phyloP scores from a whole-genome alignment of 805 yeast species.

The Candida sithepensis region DNA sequence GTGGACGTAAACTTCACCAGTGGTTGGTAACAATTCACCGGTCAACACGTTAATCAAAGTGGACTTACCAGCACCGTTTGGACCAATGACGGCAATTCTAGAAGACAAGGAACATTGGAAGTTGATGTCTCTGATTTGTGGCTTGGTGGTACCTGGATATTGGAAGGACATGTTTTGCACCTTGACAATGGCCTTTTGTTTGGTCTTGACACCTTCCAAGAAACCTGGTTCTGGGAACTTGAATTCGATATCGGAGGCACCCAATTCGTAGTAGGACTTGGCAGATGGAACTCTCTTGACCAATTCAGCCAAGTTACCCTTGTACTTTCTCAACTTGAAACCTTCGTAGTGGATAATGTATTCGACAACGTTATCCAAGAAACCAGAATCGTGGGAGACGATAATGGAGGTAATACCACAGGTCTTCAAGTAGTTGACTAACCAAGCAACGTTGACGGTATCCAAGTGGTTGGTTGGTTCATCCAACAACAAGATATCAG shows the following conservation, averaged over 20 bases:
- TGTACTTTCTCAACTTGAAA: conserved; percentile 98
- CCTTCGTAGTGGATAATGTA: conserved; percentile 99
- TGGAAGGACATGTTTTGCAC: conserved; percentile 97
- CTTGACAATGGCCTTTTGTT: conserved; percentile 99
- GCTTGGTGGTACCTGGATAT: conserved; percentile 98
- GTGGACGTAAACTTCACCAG: conserved; percentile 98
- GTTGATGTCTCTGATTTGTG: conserved; percentile 85
- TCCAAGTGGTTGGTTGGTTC: conserved; percentile 99
- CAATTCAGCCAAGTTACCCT: conserved; percentile 99
- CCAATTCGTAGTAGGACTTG: conserved; percentile 96
- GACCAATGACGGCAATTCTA: conserved; percentile 99
- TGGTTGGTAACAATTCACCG: conserved; percentile 98
- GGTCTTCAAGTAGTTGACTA: conserved; percentile 97
- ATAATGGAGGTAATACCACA: conserved; percentile 98
- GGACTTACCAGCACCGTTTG: conserved; percentile 99
- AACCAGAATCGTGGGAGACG: conserved; percentile 99
- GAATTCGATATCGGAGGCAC: conserved; percentile 97
- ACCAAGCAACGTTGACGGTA: conserved; percentile 99
- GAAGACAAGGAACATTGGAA: conserved; percentile 99
- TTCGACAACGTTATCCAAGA: conserved; percentile 96
- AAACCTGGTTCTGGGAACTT: conserved; percentile 99
- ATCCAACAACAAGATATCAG: conserved; percentile 95
- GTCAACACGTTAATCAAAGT: conserved; percentile 98
- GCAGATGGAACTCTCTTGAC: conserved; percentile 99
- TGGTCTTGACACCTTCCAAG: conserved; percentile 99